Evolutionary conservation across 768 basidiomycete species (phyloP).

Genomic region (Mycena latifolia): DNA sequence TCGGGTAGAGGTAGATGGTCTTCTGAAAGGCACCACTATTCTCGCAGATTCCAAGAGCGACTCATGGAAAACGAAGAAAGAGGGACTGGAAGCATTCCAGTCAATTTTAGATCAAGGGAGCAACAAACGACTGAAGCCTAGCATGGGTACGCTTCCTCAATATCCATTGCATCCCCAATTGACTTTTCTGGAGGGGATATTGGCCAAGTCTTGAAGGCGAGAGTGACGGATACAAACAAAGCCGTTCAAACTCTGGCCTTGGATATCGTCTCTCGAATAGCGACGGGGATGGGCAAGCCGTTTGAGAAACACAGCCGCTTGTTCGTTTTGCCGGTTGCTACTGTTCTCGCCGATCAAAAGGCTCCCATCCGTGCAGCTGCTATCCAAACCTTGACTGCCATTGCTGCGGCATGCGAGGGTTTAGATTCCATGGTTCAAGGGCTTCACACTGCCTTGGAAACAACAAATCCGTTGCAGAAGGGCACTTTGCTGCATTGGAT

Average conservation of each 20-base stretch:
- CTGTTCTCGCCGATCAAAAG: slow-evolving; percentile 94
- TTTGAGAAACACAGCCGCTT: slow-evolving; percentile 92
- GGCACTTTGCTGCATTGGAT: slow-evolving; percentile 85
- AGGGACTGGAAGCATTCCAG: slow-evolving; percentile 89
- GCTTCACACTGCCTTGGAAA: slow-evolving; percentile 85
- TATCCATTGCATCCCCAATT: slow-evolving; percentile 4
- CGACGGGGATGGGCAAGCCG: slow-evolving; percentile 93
- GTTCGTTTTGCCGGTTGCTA: slow-evolving; percentile 81
- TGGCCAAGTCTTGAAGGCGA: slow-evolving; percentile 86
- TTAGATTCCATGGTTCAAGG: slow-evolving; percentile 86
- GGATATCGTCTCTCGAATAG: slow-evolving; percentile 90
- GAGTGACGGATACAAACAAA: slow-evolving; percentile 94
- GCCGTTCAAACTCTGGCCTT: slow-evolving; percentile 92
- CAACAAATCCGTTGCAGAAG: slow-evolving; percentile 89
- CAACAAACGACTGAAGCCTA: slow-evolving; percentile 93
- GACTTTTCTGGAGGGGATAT: slow-evolving; percentile 78
- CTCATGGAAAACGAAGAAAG: slow-evolving; percentile 97
- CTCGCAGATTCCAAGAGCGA: slow-evolving; percentile 90
- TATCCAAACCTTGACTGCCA: slow-evolving; percentile 81
- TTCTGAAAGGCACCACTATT: slow-evolving; percentile 87
- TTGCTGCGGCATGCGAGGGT: slow-evolving; percentile 86
- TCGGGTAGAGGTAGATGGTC: slow-evolving; percentile 89
- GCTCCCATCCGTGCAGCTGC: slow-evolving; percentile 85
- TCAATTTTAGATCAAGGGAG: slow-evolving; percentile 88
- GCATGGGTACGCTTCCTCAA: slow-evolving; percentile 74